Base-by-base conservation (phyloP, 202 grass and related monocot species). In the Saccharum hybrid region DNA sequence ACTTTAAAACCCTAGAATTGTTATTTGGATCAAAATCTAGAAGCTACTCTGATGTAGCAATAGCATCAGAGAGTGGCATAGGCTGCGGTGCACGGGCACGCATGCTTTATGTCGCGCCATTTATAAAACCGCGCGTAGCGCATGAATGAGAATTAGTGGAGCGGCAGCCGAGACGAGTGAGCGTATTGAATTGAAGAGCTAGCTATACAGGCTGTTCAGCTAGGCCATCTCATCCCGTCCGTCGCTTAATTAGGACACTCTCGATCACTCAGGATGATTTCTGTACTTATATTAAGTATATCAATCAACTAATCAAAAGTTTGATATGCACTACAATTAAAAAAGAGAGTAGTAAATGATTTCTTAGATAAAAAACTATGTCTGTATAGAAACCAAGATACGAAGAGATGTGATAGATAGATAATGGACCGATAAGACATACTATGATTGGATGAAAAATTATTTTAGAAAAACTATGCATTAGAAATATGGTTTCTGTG, bases 11-110 rank as follows among this genome's bases (percentile, higher is more conserved):
- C n/a, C 3, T 60, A 23, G 1, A 21, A 22, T 37, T 66, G n/a
- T 16, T 74, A 11, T 56, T 56, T 57, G 48, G 72, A 37, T 1
- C 43, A 49, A 4, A 72, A 16, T 18, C 7, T 36, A 37, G 59
- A 72, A 66, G 52, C 12, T 8, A n/a, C 6, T 56, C 51, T 8
- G 2, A 40, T 37, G 7, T 28, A 54, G 46, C 12, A 16, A 34
- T 18, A 38, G 41, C 23, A 31, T 16, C 14, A 73, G 14, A 33
- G 31, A 21, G 45, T 52, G 10, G 15, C 15, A 19, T 19, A 72
- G 26, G 16, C 23, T 81, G 83, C 57, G 18, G 57, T 72, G 83
- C 67, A 79, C 41, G 75, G 75, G 31, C 42, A 85, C 14, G 40
- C 66, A 79, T 21, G 67, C 33, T 72, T 8, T 56, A 60, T 66